phyloP scores from a whole-genome alignment of 306 rosid species.

The Lagenaria siceraria region DNA sequence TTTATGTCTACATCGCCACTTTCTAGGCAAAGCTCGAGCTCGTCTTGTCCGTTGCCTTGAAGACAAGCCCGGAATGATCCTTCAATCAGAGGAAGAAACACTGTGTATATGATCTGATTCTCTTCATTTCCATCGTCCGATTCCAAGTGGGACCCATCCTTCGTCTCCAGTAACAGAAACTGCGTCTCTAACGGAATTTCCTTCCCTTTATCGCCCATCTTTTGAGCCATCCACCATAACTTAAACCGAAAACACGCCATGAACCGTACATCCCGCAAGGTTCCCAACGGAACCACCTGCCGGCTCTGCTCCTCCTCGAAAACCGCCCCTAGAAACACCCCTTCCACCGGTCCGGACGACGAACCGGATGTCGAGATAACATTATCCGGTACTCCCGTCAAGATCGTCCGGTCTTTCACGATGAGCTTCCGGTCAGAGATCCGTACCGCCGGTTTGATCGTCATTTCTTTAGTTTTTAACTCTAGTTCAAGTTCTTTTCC shows the following conservation, averaged over 20 bases:
- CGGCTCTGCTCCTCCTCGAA: conserved; percentile 37
- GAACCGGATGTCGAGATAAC: conserved; percentile 53
- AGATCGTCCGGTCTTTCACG: conserved; percentile 55
- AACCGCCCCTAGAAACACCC: conserved; percentile 49
- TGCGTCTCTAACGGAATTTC: conserved; percentile 84
- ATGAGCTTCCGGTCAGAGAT: conserved; percentile 46
- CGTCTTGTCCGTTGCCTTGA: conserved; percentile 47
- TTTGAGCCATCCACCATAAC: conserved; percentile 97
- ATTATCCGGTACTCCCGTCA: conserved; percentile 60
- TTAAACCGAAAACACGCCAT: conserved; percentile 81
- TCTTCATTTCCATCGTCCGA: conserved; percentile 27
- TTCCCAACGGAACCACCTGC: conserved; percentile 57
- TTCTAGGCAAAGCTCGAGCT: conserved; percentile 68
- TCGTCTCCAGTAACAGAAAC: conserved; percentile 58
- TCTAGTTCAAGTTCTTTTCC: neutral
- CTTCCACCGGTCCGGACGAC: conserved; percentile 45
- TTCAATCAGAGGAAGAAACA: conserved; percentile 69
- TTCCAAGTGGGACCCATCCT: conserved; percentile 57
- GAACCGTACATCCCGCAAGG: conserved; percentile 45
- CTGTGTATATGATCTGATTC: conserved; percentile 45
- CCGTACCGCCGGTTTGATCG: conserved; percentile 54
- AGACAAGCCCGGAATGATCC: conserved; percentile 65
- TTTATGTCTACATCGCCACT: conserved; percentile 61
- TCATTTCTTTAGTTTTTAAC: conserved; percentile 30
- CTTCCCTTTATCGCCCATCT: conserved; percentile 62